Conservation (phyloP, 2,329 filamentous ascomycete genomes). For the Pezicula rhizophila region DNA sequence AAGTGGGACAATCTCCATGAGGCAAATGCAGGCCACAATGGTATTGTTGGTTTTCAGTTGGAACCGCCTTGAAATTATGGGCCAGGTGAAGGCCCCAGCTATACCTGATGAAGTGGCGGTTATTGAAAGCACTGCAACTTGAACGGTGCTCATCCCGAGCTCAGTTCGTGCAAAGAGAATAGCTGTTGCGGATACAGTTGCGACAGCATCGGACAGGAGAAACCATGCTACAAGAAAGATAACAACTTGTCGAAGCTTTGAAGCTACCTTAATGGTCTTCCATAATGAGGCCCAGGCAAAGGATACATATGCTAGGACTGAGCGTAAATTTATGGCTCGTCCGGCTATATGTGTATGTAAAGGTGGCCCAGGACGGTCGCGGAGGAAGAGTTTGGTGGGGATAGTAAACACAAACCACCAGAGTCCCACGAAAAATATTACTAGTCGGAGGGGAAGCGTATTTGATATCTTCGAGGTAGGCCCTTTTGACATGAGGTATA, state of each 20-base stretch:
- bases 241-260: slow-evolving; percentile 64
- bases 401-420: slow-evolving; percentile 93
- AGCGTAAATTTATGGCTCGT: slow-evolving; percentile 26
- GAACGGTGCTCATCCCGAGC: slow-evolving; percentile 81
- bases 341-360: slow-evolving; percentile 32
- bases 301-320: slow-evolving; percentile 62
- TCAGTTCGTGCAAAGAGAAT: slow-evolving; percentile 94
- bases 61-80: slow-evolving; percentile 64
- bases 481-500: slow-evolving; percentile 43
- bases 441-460: slow-evolving; percentile 77
- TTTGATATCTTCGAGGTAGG: slow-evolving; percentile 54
- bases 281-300: slow-evolving; percentile 85
- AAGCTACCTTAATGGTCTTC: slow-evolving; percentile 69
- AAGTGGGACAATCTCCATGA: slow-evolving; percentile 88
- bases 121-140: slow-evolving; percentile 86
- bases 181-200: slow-evolving; percentile 88
- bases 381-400: slow-evolving; percentile 77
- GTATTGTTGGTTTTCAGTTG: slow-evolving; percentile 74
- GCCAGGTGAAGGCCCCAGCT: slow-evolving; percentile 84
- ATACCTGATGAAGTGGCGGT: slow-evolving; percentile 82
- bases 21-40: slow-evolving; percentile 76
- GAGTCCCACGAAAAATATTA: slow-evolving; percentile 73
- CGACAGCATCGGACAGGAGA: slow-evolving; percentile 84
- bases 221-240: slow-evolving; percentile 89
- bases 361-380: slow-evolving; percentile 80